A percentile compares a stretch with the other conserved stretches of the same genome.
phyloP scores from a whole-genome alignment of 2,329 filamentous ascomycete genomes.

The Trichoderma gracile region DNA sequence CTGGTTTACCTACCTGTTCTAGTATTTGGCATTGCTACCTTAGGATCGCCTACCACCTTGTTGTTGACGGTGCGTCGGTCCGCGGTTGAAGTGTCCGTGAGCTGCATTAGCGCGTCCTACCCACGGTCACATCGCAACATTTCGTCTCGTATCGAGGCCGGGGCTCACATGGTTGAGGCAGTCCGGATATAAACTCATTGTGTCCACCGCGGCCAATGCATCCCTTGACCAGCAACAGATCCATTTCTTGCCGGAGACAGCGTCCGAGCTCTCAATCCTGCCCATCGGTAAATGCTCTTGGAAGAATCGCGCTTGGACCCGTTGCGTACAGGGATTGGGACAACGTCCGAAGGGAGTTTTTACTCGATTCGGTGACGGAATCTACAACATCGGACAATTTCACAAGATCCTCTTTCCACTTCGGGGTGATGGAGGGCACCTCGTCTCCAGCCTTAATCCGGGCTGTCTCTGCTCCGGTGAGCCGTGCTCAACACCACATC shows the following conservation, averaged over 20 bases:
- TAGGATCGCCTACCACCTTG: not conserved
- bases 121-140: not conserved
- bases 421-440: not conserved
- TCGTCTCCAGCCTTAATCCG: not conserved
- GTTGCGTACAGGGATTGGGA: not conserved
- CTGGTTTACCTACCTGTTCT: too few relatives aligned
- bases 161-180: not conserved
- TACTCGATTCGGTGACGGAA: not conserved
- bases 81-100: not conserved
- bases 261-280: slow-evolving; percentile 5
- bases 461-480: not conserved
- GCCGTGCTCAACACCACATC: slow-evolving; percentile 7
- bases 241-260: not conserved
- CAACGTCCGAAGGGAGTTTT: not conserved
- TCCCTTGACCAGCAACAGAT: not conserved
- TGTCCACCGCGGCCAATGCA: slow-evolving; percentile 7
- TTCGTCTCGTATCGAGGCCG: not conserved
- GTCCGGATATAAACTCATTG: not conserved
- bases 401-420: not conserved
- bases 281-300: slow-evolving; percentile 7
- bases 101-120: not conserved
- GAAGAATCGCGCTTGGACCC: not conserved
- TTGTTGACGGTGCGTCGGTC: not conserved
- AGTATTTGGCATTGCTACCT: not conserved
- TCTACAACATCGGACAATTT: not conserved